These are phyloP conservation scores for Phaeolepiota aurea DNA, from an alignment of 768 basidiomycete genomes.

Conservation along the genomic window DNA sequence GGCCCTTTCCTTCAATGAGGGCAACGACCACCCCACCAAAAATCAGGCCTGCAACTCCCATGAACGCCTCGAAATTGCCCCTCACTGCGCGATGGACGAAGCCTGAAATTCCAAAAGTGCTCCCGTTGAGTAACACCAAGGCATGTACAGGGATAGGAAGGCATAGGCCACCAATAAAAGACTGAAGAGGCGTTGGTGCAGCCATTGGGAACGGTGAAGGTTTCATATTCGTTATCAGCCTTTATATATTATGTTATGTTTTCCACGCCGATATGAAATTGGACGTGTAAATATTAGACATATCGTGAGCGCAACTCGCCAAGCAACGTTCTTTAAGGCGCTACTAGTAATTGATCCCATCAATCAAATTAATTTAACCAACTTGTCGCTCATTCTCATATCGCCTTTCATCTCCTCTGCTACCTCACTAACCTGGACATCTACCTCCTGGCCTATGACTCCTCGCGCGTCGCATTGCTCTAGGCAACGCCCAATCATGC, in stretches of 20 bases:
- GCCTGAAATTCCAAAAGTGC: conserved; percentile 53
- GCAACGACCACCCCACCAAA: conserved; percentile 39
- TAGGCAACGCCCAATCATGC: conserved; percentile 38
- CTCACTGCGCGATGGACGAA: conserved; percentile 44
- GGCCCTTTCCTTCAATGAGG: conserved; percentile 21
- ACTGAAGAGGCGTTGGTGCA: conserved; percentile 37
- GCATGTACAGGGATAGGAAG: conserved; percentile 44
- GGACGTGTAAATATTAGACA: no score
- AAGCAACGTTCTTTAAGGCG: no score
- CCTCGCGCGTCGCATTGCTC: conserved; percentile 16
- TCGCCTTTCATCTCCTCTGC: no score
- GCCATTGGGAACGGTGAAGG: conserved; percentile 26
- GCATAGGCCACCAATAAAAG: conserved; percentile 47
- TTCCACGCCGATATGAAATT: no score
- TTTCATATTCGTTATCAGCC: no score
- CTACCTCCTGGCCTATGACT: background rate
- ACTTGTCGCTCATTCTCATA: no score
- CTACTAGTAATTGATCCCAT: no score
- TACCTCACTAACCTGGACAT: no score
- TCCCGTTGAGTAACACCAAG: conserved; percentile 45
- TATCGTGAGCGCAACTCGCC: no score
- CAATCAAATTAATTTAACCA: no score
- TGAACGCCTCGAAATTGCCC: conserved; percentile 33
- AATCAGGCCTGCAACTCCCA: conserved; percentile 36
- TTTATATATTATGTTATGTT: no score